Percentiles rank a stretch among this genome's conserved stretches.
Conservation (phyloP, 2,329 filamentous ascomycete genomes). For the Lasiodiplodia theobromae region DNA sequence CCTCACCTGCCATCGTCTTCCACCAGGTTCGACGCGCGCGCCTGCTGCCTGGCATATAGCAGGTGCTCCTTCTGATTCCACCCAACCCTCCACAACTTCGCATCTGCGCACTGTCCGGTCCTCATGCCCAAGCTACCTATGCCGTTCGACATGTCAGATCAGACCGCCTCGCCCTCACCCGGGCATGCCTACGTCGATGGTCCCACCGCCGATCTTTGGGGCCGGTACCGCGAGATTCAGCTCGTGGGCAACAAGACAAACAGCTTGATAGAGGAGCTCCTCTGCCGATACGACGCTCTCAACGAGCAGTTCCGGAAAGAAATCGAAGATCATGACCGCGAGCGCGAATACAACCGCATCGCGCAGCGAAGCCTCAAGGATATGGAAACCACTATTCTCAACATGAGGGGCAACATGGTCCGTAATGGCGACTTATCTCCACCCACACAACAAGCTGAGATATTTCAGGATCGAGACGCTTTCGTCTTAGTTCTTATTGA, state of each 20-base stretch:
- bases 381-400: conserved; percentile 34
- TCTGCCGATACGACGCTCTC: conserved; percentile 49
- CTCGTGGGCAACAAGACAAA: conserved; percentile 42
- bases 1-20: conserved; percentile 1
- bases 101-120: background rate
- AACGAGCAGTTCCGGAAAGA: conserved; percentile 41
- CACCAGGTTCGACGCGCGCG: background rate
- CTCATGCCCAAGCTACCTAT: conserved; percentile 25
- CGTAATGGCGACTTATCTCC: conserved; percentile 13
- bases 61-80: background rate
- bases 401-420: conserved; percentile 40
- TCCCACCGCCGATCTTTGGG: conserved; percentile 35
- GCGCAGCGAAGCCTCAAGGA: conserved; percentile 38
- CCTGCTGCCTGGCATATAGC: conserved; percentile 8
- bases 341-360: conserved; percentile 35
- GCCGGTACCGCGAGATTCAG: conserved; percentile 43
- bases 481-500: conserved; percentile 64
- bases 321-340: conserved; percentile 37
- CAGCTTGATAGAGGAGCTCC: conserved; percentile 48
- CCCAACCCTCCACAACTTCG: background rate
- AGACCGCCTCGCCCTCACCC: conserved; percentile 6
- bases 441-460: conserved; percentile 20
- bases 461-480: conserved; percentile 37
- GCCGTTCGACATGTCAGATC: conserved; percentile 19
- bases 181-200: conserved; percentile 10